Base-by-base conservation (phyloP, 768 basidiomycete species). In the Termitomyces bulborhizus region DNA sequence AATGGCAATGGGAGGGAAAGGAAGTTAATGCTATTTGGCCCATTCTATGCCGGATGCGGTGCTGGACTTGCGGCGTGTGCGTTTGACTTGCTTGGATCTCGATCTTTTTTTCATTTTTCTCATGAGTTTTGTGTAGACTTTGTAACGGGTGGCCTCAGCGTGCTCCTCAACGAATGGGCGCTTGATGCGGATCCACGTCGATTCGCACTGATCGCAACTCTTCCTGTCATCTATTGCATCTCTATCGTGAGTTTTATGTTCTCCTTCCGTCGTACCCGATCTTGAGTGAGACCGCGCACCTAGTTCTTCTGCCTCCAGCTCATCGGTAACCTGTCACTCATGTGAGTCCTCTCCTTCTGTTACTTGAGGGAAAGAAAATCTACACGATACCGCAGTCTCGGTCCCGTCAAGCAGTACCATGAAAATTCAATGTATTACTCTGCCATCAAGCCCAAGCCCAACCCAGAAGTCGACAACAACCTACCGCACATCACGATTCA, bases 381-480 rank as follows among this genome's bases (percentile, higher is more conserved):
- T 37, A 53, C 52, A 3, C 9, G 11, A 32, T 16, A 29, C 13
- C 21, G 4, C 41, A 76, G 74, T 16, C 57, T 93, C 54, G 91
- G 91, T n/a, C 91, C 91, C 24, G 85, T 93, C 46, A 80, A 86
- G 1, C 91, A 93, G 61, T 90, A 85, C 62, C 84, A 89, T 62
- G 84, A 92, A 60, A 93, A 93, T 65, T 92, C 90, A 0, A 81
- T 79, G 59, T 93, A 83, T 68, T 93, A 89, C 67, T 90, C 88
- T 6, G 88, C 89, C 31, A 68, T 79, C 55, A 80, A 77, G 49
- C 86, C 88, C 0, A 78, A 77, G 4, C 74, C 84, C 0, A 86
- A 87, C 65, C 82, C 83, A 41, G 82, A 80, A 42, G 76, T 88
- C 46, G 86, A 88, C 67, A 73, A 77, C 16, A 81, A 79, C 63